Conservation (phyloP, 345 rosid genomes). For the Citropsis articulata region DNA sequence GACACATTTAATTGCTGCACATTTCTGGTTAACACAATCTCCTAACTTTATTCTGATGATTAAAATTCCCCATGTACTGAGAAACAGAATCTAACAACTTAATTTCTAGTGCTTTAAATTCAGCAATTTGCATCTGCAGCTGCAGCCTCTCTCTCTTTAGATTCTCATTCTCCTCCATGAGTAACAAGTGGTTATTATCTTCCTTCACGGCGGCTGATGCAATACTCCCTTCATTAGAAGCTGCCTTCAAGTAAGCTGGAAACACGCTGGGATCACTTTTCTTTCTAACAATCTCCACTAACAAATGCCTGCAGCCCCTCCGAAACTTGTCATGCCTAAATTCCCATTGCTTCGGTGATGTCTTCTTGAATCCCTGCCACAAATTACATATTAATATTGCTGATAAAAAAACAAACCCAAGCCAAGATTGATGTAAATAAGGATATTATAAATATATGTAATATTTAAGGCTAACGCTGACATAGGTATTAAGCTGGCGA, state of each 20-base stretch:
- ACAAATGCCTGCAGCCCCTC: slow-evolving; percentile 41
- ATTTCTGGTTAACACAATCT: slow-evolving; percentile 16
- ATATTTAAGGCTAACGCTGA: slow-evolving; percentile 16
- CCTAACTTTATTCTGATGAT: slow-evolving; percentile 18
- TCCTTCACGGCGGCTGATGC: not conserved
- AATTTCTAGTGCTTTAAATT: slow-evolving; percentile 38
- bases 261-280: slow-evolving; percentile 43
- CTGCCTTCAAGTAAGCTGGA: slow-evolving; percentile 37
- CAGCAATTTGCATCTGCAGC: slow-evolving; percentile 39
- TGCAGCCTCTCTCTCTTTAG: slow-evolving; percentile 41
- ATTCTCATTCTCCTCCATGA: slow-evolving; percentile 45
- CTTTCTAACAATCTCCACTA: slow-evolving; percentile 51
- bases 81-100: slow-evolving; percentile 45
- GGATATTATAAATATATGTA: too few relatives aligned
- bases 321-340: slow-evolving; percentile 56
- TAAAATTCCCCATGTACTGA: slow-evolving; percentile 24
- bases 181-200: not conserved
- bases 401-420: not conserved
- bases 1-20: not conserved
- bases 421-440: too few relatives aligned
- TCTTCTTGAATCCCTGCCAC: slow-evolving; percentile 66
- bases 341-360: slow-evolving; percentile 51
- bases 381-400: not conserved
- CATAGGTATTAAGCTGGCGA: slow-evolving; percentile 69
- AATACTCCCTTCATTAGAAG: slow-evolving; percentile 18